Evolutionary conservation across 306 rosid genomes (phyloP).

Genomic region (Cicer cuneatum): DNA sequence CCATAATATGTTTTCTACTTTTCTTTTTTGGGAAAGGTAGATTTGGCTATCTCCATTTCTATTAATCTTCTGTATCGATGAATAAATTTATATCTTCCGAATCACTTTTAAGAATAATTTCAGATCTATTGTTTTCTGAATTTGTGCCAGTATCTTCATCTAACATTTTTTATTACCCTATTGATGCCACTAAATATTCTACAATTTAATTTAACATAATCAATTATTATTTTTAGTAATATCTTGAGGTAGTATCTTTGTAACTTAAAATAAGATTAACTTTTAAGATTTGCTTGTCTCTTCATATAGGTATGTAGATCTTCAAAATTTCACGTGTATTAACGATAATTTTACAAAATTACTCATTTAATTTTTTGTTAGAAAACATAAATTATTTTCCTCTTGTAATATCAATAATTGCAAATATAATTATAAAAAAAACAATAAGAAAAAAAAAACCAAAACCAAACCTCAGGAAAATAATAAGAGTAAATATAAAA

Average conservation of each 20-base stretch:
- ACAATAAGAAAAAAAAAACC: no score
- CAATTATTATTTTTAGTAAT: conserved; percentile 5
- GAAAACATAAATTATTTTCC: no score
- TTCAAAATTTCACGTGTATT: no score
- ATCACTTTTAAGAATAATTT: conserved; percentile 58
- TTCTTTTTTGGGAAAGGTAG: conserved; percentile 43
- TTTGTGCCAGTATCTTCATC: conserved; percentile 49
- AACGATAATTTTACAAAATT: no score
- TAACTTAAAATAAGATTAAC: neutral
- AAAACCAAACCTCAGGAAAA: no score
- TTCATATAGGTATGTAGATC: no score
- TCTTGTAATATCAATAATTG: no score
- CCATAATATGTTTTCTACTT: conserved; percentile 40
- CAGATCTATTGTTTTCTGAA: conserved; percentile 47
- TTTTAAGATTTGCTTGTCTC: no score
- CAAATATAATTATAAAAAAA: no score
- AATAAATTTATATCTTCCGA: conserved; percentile 49
- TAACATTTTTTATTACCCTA: conserved; percentile 45
- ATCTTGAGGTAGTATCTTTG: neutral
- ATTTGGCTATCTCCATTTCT: conserved; percentile 39
- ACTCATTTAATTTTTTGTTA: no score
- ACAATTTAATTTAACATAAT: conserved; percentile 2
- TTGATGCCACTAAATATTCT: conserved; percentile 48
- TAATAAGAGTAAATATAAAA: no score
- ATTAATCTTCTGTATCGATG: conserved; percentile 41